Percentiles rank a stretch among this genome's conserved stretches.
These are phyloP conservation scores for Salvia sclarea DNA, from an alignment of 305 asterid species.

Conservation along the genomic window DNA sequence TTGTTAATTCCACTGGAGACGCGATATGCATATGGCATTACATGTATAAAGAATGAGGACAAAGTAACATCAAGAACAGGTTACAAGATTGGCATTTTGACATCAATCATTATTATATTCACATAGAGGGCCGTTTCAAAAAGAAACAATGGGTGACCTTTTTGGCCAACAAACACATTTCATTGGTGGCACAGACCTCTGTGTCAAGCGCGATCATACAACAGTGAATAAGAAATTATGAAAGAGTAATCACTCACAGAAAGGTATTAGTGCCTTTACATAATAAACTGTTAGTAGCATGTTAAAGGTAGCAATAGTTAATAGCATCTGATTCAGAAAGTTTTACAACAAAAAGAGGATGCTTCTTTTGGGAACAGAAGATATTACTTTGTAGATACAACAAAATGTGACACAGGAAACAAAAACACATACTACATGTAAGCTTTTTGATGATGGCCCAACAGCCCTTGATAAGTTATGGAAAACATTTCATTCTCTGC, in stretches of 20 bases:
- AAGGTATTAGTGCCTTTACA: constrained; percentile 24
- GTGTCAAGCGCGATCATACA: constrained; percentile 22
- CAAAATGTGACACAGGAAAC: constrained; percentile 17
- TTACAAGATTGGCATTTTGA: constrained; percentile 6
- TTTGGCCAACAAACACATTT: constrained; percentile 31
- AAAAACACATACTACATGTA: constrained; percentile 18
- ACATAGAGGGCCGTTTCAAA: constrained; percentile 27
- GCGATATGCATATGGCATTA: background rate
- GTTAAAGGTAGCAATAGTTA: constrained; percentile 32
- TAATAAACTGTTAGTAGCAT: constrained; percentile 20
- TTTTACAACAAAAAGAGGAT: constrained; percentile 34
- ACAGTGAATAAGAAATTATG: constrained; percentile 14
- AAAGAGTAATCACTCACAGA: constrained; percentile 29
- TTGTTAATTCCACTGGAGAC: constrained; percentile 12
- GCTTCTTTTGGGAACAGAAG: constrained; percentile 39
- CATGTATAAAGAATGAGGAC: constrained; percentile 8
- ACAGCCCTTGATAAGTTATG: constrained; percentile 36
- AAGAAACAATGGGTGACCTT: constrained; percentile 24
- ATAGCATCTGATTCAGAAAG: constrained; percentile 35
- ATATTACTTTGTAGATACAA: constrained; percentile 29
- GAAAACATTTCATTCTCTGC: constrained; percentile 93
- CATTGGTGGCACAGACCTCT: constrained; percentile 17
- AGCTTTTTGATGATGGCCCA: constrained; percentile 32
- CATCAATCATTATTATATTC: constrained; percentile 25
- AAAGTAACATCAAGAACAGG: constrained; percentile 9